Percentiles rank a stretch among this genome's conserved stretches.
Evolutionary conservation across 176 grass and related monocot species (phyloP).

Genomic region (Poa annua): DNA sequence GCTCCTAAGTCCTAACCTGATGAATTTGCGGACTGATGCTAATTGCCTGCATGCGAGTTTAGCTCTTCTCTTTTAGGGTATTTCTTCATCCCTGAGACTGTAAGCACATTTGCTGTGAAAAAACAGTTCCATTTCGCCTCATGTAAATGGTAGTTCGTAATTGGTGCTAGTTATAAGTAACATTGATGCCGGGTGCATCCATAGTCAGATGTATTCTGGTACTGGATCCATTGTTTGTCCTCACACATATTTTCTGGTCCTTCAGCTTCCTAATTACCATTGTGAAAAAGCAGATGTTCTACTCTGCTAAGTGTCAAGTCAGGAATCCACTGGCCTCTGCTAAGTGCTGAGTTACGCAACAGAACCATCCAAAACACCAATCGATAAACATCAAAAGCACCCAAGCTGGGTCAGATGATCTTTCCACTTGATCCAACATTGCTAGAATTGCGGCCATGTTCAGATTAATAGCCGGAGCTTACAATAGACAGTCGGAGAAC

Average conservation of each 20-base stretch:
- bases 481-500: too few species aligned
- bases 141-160: conserved; percentile 6
- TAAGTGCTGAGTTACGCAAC: background rate
- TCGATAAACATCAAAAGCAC: background rate
- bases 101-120: background rate
- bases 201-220: background rate
- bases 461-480: too few species aligned
- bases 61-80: conserved; percentile 14
- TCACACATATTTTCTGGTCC: background rate
- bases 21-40: conserved; percentile 31
- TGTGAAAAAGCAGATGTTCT: background rate
- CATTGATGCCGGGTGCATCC: background rate
- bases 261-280: background rate
- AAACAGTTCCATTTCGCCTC: conserved; percentile 9
- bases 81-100: conserved; percentile 20
- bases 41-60: background rate
- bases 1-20: background rate
- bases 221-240: background rate
- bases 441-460: too few species aligned
- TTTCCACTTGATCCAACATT: too few species aligned
- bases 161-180: background rate
- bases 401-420: background rate
- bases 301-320: background rate
- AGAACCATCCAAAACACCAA: background rate
- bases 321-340: background rate